Evolutionary conservation across 169 alveolate species (phyloP).

Genomic region (Eimeria sp.): DNA sequence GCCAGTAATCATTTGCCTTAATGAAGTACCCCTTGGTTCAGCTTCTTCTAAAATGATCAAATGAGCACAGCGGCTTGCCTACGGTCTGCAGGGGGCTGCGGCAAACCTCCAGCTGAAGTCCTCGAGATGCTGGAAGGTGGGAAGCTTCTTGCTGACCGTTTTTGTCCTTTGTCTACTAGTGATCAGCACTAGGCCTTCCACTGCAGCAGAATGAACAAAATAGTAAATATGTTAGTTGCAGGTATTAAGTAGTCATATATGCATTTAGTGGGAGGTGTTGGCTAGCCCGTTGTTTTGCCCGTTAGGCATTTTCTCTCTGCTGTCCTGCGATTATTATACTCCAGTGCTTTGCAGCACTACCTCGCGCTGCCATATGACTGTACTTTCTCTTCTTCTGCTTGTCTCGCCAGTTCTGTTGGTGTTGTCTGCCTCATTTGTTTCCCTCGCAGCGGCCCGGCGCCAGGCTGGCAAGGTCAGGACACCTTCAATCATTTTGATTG

Average conservation of each 20-base stretch:
- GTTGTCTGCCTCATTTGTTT: neutral
- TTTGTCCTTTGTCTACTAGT: neutral
- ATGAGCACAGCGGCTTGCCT: neutral
- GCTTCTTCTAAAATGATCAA: neutral
- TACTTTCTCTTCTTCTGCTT: neutral
- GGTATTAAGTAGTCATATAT: neutral
- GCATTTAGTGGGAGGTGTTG: neutral
- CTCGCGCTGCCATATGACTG: neutral
- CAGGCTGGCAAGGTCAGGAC: constrained; percentile 41
- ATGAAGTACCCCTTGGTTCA: neutral
- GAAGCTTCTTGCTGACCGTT: neutral
- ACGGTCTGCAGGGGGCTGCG: constrained; percentile 33
- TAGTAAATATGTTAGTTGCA: neutral
- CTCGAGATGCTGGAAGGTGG: constrained; percentile 5
- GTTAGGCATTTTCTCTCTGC: neutral
- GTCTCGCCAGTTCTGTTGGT: neutral
- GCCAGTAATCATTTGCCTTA: neutral
- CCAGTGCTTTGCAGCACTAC: neutral
- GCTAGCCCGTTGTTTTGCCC: neutral
- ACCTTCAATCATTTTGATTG: neutral
- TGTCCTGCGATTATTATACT: neutral
- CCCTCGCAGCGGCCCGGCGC: constrained; percentile 6
- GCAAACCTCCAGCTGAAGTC: constrained; percentile 33
- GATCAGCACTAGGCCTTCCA: neutral
- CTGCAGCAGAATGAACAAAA: neutral